Evolutionary conservation across 306 rosid species (phyloP), one percentile per base, ranked within the genome.

Genomic region (Dryas alaskensis): DNA sequence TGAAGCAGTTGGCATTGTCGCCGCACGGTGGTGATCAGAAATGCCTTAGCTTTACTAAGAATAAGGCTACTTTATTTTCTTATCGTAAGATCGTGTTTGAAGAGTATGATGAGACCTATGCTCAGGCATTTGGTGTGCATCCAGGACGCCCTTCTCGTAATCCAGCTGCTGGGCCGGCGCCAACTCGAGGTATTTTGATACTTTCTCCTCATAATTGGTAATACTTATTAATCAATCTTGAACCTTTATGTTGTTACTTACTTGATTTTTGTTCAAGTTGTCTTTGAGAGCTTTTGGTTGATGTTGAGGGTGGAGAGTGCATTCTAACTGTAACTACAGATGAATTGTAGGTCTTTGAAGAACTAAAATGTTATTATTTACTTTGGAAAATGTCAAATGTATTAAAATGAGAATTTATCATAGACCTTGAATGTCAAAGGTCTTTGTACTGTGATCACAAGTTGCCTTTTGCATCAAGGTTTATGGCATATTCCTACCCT

Each of bases 41-140:
- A 67, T 81, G 82, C 83, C 87, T 92, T 22, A 71, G 25, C 42
- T 95, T 90, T 67, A 40, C 54, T 60, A 87, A 85, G 86, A 81
- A 85, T 57, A 95, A 82, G 79, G 93, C 98, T 27, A 83, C 87
- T 0, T 76, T 85, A 16, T 86, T 79, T n/a, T 81, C 88, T 0
- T 87, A 84, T 69, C 79, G 99, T 3, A 87, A 78, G 78, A 87
- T 89, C 0, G 90, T 90, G 62, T 95, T 88, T 81, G 98, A 95
- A 78, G 97, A 95, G 78, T 81, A 73, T 74, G 99, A 95, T 73
- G 99, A 88, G 83, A 92, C 99, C 9, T 95, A 95, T 81, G 98
- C 97, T 3, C 91, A 95, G 85, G 99, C 99, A 17, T 95, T 95
- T 74, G 96, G 96, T 31, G 87, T 78, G 70, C 85, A 81, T 79